These are phyloP conservation scores for Zarea fungicola DNA, from an alignment of 2,329 filamentous ascomycete genomes.

Conservation along the genomic window DNA sequence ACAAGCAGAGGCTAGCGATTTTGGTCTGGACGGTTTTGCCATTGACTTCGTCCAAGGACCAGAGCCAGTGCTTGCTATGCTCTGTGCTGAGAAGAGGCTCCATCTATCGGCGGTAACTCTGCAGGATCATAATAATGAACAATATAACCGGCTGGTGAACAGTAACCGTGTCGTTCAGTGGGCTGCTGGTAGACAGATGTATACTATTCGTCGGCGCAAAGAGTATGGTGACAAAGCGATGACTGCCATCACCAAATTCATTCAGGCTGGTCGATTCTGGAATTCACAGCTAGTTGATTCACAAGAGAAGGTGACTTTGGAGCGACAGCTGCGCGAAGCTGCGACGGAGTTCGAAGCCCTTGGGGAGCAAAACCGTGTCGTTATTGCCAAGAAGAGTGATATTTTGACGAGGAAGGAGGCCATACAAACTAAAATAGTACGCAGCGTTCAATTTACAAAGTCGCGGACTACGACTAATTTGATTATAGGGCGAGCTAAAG, in stretches of 20 bases:
- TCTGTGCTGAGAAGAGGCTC: slow-evolving; percentile 68
- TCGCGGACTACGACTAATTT: slow-evolving; percentile 17
- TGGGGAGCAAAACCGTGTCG: slow-evolving; percentile 26
- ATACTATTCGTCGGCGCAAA: slow-evolving; percentile 61
- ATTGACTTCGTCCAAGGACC: slow-evolving; percentile 77
- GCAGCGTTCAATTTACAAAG: slow-evolving; percentile 15
- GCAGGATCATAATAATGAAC: slow-evolving; percentile 57
- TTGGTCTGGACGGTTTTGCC: slow-evolving; percentile 76
- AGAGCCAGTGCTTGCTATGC: slow-evolving; percentile 76
- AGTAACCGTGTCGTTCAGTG: slow-evolving; percentile 59
- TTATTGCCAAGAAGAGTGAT: slow-evolving; percentile 24
- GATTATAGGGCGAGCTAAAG: slow-evolving; percentile 42
- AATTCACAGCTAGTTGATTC: slow-evolving; percentile 70
- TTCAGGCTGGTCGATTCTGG: slow-evolving; percentile 64
- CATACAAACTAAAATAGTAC: slow-evolving; percentile 27
- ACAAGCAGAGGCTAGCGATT: slow-evolving; percentile 44
- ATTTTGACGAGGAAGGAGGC: slow-evolving; percentile 36
- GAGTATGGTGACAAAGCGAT: slow-evolving; percentile 76
- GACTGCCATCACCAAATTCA: slow-evolving; percentile 59
- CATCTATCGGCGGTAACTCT: slow-evolving; percentile 63
- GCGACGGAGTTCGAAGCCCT: slow-evolving; percentile 29
- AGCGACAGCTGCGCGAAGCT: slow-evolving; percentile 44
- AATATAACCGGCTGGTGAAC: slow-evolving; percentile 60
- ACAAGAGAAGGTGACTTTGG: slow-evolving; percentile 57
- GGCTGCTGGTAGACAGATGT: slow-evolving; percentile 61